These are phyloP conservation scores for Paecilomyces sp. DNA, from an alignment of 2,329 filamentous ascomycete species.

Conservation along the genomic window DNA sequence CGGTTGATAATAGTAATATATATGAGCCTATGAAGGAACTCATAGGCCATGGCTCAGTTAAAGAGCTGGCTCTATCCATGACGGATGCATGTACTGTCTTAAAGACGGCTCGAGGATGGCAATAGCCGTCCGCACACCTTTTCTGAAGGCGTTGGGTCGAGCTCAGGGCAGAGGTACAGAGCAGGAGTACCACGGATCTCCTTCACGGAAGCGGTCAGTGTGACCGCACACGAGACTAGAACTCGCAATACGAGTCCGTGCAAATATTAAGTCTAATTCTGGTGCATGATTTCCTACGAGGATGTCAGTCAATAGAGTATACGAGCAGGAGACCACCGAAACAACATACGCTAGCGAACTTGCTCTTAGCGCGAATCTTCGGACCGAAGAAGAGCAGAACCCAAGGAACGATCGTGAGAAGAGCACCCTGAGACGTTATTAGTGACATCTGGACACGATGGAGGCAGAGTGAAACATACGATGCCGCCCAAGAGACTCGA, in stretches of 20 bases:
- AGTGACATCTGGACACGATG: background rate
- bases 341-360: conserved; percentile 58
- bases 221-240: background rate
- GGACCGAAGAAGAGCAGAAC: conserved; percentile 73
- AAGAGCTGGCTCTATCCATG: background rate
- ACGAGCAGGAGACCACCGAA: background rate
- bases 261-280: background rate
- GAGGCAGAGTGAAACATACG: conserved; percentile 29
- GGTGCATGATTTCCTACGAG: conserved; percentile 11
- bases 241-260: background rate
- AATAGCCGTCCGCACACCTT: background rate
- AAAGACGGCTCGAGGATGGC: background rate
- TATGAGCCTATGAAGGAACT: background rate
- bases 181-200: background rate
- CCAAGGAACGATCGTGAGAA: conserved; percentile 79
- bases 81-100: background rate
- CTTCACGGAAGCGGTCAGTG: background rate
- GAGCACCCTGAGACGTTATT: conserved; percentile 31
- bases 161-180: background rate
- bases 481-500: conserved; percentile 71
- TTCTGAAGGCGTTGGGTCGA: background rate
- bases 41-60: background rate
- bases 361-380: conserved; percentile 66
- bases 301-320: background rate
- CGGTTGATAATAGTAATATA: background rate